Percentiles rank a stretch among this genome's conserved stretches.
Evolutionary conservation across 1,284 basidiomycete genomes (phyloP).

Genomic region (Heterobasidion irregulare): DNA sequence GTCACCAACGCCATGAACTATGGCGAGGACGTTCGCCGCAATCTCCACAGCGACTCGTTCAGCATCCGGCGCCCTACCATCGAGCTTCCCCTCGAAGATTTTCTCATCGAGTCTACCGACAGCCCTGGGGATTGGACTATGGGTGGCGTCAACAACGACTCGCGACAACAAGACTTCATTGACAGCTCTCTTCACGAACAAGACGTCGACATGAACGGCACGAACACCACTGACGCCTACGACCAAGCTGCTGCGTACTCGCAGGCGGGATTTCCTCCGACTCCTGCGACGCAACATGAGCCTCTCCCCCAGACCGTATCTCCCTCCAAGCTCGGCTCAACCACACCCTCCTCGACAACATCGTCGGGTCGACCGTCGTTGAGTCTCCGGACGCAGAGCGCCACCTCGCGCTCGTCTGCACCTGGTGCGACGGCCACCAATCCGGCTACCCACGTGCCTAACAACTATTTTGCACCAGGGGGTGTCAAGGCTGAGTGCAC

Average conservation of each 20-base stretch:
- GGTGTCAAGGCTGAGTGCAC: conserved; percentile 78
- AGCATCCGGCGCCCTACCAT: conserved; percentile 69
- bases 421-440: conserved; percentile 56
- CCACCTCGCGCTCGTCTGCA: conserved; percentile 41
- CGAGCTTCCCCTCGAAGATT: conserved; percentile 70
- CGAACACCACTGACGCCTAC: conserved; percentile 6
- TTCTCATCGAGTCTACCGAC: conserved; percentile 46
- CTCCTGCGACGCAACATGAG: conserved; percentile 16
- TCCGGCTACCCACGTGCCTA: conserved; percentile 27
- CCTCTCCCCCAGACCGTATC: conserved; percentile 23
- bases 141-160: conserved; percentile 14
- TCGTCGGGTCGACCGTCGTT: conserved; percentile 36
- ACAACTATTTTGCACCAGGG: conserved; percentile 46
- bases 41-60: conserved; percentile 37
- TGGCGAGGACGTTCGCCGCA: conserved; percentile 55
- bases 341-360: conserved; percentile 22
- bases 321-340: conserved; percentile 31
- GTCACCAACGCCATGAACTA: conserved; percentile 61
- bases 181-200: conserved; percentile 15
- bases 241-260: conserved; percentile 20
- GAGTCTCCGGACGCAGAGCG: conserved; percentile 39
- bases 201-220: conserved; percentile 24
- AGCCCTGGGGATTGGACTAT: conserved; percentile 25
- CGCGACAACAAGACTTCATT: conserved; percentile 8
- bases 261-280: conserved; percentile 13